phyloP scores from a whole-genome alignment of 768 basidiomycete genomes.

The Suillus luteus region DNA sequence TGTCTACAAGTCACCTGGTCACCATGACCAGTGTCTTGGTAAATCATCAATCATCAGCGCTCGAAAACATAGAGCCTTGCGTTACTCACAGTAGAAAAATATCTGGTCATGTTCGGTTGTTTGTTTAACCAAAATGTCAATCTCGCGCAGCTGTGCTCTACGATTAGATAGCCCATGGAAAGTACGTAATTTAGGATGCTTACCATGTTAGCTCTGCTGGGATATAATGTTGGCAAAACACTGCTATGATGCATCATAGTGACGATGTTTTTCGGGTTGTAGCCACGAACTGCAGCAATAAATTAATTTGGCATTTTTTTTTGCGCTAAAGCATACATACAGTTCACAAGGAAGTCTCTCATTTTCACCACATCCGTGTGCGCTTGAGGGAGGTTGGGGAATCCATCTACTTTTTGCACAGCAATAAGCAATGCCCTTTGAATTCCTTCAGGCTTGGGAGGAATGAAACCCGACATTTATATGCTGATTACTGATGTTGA shows the following conservation, averaged over 20 bases:
- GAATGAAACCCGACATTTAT: background rate
- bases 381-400: constrained; percentile 6
- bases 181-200: background rate
- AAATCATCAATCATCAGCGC: background rate
- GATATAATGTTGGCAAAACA: background rate
- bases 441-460: background rate
- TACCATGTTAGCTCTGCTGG: constrained; percentile 10
- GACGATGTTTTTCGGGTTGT: constrained; percentile 8
- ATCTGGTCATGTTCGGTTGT: constrained; percentile 10
- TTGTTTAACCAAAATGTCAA: constrained; percentile 3
- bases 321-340: background rate
- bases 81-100: constrained; percentile 16
- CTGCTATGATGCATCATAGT: constrained; percentile 9
- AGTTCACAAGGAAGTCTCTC: constrained; percentile 6
- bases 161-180: background rate
- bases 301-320: background rate
- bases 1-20: constrained; percentile 45
- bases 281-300: constrained; percentile 2
- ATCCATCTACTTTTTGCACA: constrained; percentile 1
- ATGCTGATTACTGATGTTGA: background rate
- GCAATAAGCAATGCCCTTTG: constrained; percentile 12
- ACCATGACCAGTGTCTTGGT: constrained; percentile 52
- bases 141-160: constrained; percentile 6
- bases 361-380: constrained; percentile 8
- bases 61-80: no score